Evolutionary conservation across 2,329 filamentous ascomycete genomes (phyloP).

Genomic region (Fusarium keratoplasticum): DNA sequence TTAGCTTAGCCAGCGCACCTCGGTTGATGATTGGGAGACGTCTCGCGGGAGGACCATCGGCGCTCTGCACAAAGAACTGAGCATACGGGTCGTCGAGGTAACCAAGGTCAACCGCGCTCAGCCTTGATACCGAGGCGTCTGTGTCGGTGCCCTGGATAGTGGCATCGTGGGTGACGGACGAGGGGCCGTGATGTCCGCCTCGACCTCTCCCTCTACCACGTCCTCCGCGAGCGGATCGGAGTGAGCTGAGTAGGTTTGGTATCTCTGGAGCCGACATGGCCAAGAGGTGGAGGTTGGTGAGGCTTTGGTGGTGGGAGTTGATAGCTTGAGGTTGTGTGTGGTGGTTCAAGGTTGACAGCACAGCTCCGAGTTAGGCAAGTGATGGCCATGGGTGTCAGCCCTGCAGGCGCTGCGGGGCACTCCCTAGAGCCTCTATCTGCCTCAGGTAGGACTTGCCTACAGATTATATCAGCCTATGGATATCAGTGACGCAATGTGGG

Average conservation of each 20-base stretch:
- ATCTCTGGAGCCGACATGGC: conserved; percentile 79
- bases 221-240: conserved; percentile 53
- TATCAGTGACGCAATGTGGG: not conserved
- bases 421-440: not conserved
- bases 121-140: conserved; percentile 87
- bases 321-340: not conserved
- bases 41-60: conserved; percentile 63
- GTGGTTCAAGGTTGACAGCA: not conserved
- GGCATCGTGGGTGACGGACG: conserved; percentile 69
- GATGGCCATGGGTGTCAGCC: conserved; percentile 15
- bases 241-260: conserved; percentile 76
- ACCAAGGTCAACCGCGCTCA: conserved; percentile 87
- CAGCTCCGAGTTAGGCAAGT: not conserved
- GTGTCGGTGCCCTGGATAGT: conserved; percentile 90
- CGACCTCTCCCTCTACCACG: conserved; percentile 43
- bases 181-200: conserved; percentile 49
- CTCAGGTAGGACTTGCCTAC: not conserved
- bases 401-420: not conserved
- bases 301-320: not conserved
- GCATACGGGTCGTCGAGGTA: conserved; percentile 89
- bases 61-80: conserved; percentile 69
- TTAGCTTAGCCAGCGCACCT: conserved; percentile 64
- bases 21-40: conserved; percentile 93
- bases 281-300: not conserved
- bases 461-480: not conserved